A percentile compares a stretch with the other conserved stretches of the same genome.
Evolutionary conservation across 1,139 yeast species (phyloP).

Genomic region (Casaregolazyma suthepensis): DNA sequence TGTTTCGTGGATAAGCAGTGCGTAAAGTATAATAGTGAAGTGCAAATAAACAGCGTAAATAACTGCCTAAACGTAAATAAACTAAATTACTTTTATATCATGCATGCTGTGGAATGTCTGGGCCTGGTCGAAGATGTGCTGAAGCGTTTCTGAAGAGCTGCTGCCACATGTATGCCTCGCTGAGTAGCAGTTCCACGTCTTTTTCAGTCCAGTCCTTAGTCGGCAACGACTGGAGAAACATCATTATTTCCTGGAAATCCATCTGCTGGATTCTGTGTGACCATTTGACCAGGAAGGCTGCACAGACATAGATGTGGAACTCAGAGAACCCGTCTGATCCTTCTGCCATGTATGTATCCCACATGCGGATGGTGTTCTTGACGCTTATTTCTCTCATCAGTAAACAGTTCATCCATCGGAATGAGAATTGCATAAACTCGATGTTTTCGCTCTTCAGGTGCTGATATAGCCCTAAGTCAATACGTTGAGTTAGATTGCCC

Average conservation of each 20-base stretch:
- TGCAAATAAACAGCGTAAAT: too few species aligned
- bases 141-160: slow-evolving; percentile 81
- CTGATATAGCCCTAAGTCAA: slow-evolving; percentile 63
- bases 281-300: slow-evolving; percentile 92
- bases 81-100: background rate
- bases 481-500: slow-evolving; percentile 68
- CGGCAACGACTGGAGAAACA: slow-evolving; percentile 85
- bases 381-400: slow-evolving; percentile 89
- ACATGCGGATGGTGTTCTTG: slow-evolving; percentile 78
- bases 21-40: too few species aligned
- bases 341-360: slow-evolving; percentile 95
- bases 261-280: slow-evolving; percentile 67
- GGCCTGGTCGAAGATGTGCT: slow-evolving; percentile 32
- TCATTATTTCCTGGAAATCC: slow-evolving; percentile 92
- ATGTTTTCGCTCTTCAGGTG: slow-evolving; percentile 78
- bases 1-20: slow-evolving; percentile 28
- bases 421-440: slow-evolving; percentile 90
- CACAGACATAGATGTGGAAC: slow-evolving; percentile 95
- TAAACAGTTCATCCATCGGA: slow-evolving; percentile 98
- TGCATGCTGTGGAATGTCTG: background rate
- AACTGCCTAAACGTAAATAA: too few species aligned
- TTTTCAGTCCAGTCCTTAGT: slow-evolving; percentile 80
- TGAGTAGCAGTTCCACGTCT: slow-evolving; percentile 82
- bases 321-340: slow-evolving; percentile 83
- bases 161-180: slow-evolving; percentile 98